Base-by-base conservation (phyloP, 208 protist genomes). In the Angomonas desouzai region DNA sequence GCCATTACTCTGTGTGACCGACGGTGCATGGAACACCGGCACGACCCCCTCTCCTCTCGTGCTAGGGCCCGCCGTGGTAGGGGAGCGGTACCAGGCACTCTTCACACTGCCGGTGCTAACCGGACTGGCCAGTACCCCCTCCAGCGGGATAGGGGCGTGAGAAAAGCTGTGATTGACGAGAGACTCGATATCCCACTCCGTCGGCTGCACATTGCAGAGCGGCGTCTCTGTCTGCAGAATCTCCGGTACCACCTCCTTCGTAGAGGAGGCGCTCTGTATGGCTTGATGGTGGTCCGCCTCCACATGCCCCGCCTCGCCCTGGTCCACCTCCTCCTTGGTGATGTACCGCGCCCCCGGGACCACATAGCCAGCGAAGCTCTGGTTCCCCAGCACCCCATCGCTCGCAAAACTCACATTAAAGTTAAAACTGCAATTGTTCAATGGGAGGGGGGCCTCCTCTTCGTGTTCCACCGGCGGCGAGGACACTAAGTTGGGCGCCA, bases 301-400 rank as follows among this genome's bases (percentile, higher is more conserved):
- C 1, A 60, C 30, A 25, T 7, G 49, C 3, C 30, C 55, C 10
- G 13, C 18, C 55, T 43, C 29, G 4, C 10, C 25, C 29, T 3
- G 18, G 11, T 10, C 13, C 13, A 25, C 29, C 29, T 60, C 55
- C 29, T 34, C 23, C 4, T 6, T 34, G 2, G 55, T 60, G 22
- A 60, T 30, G 55, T 60, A 60, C 25, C 55, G 55, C 23, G 55
- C 18, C 32, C 61, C 61, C 4, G 61, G 61, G 2, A 66, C n/a
- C 13, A 11, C 23, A 32, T 58, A 66, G 48, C 47, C 34, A 6
- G 48, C 48, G 36, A 66, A 58, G 25, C 48, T 66, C 18, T 6
- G 16, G 48, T 47, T 57, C 3, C 36, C 45, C 4, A 32, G 11
- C 47, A 48, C 32, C 29, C 53, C 33, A 13, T 34, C 45, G 22